A percentile compares a stretch with the other conserved stretches of the same genome.
Conservation (phyloP, 345 rosid genomes). For the Linum tenue region DNA sequence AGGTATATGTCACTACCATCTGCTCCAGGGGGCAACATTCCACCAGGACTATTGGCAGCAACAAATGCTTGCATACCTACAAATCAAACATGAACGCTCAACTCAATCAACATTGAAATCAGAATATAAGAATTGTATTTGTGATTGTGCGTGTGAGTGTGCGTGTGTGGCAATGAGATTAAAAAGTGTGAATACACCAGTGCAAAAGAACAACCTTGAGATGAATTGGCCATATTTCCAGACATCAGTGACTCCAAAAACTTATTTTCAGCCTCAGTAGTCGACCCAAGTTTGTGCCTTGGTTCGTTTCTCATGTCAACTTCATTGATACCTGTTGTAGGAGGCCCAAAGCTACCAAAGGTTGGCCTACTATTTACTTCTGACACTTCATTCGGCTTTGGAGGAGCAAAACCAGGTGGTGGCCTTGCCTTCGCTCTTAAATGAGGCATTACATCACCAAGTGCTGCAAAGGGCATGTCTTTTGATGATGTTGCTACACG, state of each 20-base stretch:
- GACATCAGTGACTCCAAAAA: conserved; percentile 93
- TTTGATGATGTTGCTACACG: conserved; percentile 54
- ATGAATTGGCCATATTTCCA: conserved; percentile 35
- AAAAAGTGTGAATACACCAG: no score
- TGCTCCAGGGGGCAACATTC: conserved; percentile 33
- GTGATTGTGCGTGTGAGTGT: not conserved
- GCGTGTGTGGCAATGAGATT: not conserved
- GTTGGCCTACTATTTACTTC: conserved; percentile 42
- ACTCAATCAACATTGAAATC: not conserved
- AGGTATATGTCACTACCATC: conserved; percentile 56
- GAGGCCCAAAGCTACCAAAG: conserved; percentile 38
- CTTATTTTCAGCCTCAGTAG: conserved; percentile 81
- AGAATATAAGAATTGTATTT: not conserved
- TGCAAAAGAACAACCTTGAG: conserved; percentile 52
- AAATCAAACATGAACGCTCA: conserved; percentile 17
- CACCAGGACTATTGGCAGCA: conserved; percentile 42
- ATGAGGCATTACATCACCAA: conserved; percentile 98
- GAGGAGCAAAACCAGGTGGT: conserved; percentile 80
- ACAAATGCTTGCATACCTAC: conserved; percentile 61
- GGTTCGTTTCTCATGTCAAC: conserved; percentile 47
- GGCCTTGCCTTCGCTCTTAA: conserved; percentile 90
- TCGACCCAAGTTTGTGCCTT: conserved; percentile 40
- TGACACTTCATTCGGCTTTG: conserved; percentile 50
- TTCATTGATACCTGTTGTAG: conserved; percentile 34
- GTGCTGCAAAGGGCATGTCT: conserved; percentile 61